Percentiles rank a stretch among this genome's conserved stretches.
Evolutionary conservation across 2,329 filamentous ascomycete genomes (phyloP).

Genomic region (Alternaria triticina): DNA sequence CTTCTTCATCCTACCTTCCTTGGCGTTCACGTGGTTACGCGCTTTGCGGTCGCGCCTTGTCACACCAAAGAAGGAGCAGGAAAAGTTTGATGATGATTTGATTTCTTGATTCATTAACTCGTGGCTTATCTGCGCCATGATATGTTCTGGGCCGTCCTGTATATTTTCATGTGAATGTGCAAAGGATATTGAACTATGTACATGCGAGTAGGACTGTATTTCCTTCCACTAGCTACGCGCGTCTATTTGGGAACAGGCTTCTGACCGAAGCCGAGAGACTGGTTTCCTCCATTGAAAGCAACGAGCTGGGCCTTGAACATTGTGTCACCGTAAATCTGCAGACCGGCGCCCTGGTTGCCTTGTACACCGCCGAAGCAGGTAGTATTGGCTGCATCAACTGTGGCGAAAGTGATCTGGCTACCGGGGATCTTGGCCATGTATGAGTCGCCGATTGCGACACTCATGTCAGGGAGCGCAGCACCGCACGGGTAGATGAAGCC

Average conservation of each 20-base stretch:
- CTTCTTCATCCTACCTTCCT: constrained; percentile 6
- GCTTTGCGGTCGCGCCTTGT: not conserved
- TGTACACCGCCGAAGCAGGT: constrained; percentile 74
- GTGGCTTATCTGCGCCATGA: not conserved
- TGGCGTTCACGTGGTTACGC: constrained; percentile 1
- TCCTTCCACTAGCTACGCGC: not conserved
- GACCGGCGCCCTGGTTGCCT: constrained; percentile 56
- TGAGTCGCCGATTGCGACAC: constrained; percentile 62
- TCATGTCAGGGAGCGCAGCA: constrained; percentile 52
- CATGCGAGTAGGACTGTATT: constrained; percentile 5
- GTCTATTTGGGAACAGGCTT: constrained; percentile 23
- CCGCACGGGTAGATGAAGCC: constrained; percentile 55
- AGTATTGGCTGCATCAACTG: constrained; percentile 49
- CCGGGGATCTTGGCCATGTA: constrained; percentile 65
- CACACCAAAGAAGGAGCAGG: not conserved
- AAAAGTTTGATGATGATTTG: not conserved
- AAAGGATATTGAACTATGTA: constrained; percentile 14
- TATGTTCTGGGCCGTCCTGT: not conserved
- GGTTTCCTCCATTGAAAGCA: constrained; percentile 63
- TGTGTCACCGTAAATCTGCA: constrained; percentile 70
- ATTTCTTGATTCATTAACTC: constrained; percentile 4
- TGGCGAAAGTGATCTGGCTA: constrained; percentile 48
- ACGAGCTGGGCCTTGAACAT: constrained; percentile 67
- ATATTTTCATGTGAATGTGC: constrained; percentile 12
- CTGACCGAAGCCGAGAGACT: constrained; percentile 60